These are phyloP conservation scores for Skeletonema potamos DNA, from an alignment of 108 stramenopile genomes.

Conservation along the genomic window DNA sequence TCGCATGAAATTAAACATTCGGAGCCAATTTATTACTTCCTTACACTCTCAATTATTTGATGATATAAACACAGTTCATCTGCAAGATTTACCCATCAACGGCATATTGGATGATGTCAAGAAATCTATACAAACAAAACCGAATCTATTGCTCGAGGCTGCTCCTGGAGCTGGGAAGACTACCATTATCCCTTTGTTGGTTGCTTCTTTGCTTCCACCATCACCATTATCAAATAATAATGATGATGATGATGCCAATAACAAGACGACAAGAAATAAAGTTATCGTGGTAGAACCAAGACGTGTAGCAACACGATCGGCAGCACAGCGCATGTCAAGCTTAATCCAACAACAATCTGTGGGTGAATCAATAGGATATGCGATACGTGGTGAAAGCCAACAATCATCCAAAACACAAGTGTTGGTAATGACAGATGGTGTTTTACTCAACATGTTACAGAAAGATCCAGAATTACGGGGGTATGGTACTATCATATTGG, in stretches of 20 bases:
- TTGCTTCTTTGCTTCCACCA: background rate
- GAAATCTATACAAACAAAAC: slow-evolving; percentile 9
- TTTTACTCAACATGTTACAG: slow-evolving; percentile 49
- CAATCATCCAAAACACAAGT: slow-evolving; percentile 37
- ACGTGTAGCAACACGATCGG: slow-evolving; percentile 66
- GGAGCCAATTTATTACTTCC: background rate
- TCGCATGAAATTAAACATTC: too few relatives aligned
- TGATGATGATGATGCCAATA: background rate
- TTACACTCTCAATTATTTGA: slow-evolving; percentile 1
- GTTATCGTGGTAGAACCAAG: slow-evolving; percentile 62
- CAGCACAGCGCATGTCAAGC: slow-evolving; percentile 60
- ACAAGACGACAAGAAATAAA: slow-evolving; percentile 13
- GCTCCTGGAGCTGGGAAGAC: slow-evolving; percentile 76
- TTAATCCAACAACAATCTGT: slow-evolving; percentile 36
- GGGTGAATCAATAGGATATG: slow-evolving; percentile 55
- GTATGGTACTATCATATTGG: slow-evolving; percentile 47
- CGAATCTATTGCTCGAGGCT: slow-evolving; percentile 63
- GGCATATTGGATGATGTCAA: slow-evolving; percentile 8
- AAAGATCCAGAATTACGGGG: slow-evolving; percentile 57
- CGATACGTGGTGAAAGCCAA: slow-evolving; percentile 56
- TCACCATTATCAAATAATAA: too few relatives aligned
- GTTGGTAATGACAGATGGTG: slow-evolving; percentile 64
- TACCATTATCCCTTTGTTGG: slow-evolving; percentile 54
- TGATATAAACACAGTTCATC: background rate
- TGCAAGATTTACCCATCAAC: slow-evolving; percentile 17